Percentiles rank a stretch among this genome's conserved stretches.
Evolutionary conservation across 2,329 filamentous ascomycete genomes (phyloP).

Genomic region (Colletotrichum caudatum): DNA sequence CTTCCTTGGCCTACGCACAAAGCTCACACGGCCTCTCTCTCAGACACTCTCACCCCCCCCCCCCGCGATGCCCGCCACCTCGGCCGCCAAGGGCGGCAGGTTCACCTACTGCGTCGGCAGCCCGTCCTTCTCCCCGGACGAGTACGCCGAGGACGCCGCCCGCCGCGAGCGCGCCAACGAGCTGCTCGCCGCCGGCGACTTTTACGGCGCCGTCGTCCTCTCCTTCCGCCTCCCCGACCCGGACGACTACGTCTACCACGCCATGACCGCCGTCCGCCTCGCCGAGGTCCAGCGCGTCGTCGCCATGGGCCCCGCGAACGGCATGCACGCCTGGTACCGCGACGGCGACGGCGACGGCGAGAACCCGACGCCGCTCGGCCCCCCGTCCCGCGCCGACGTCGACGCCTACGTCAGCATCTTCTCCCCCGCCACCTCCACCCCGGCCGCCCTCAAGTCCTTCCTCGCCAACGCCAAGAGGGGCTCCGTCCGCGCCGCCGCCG

Average conservation of each 20-base stretch:
- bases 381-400: slow-evolving; percentile 69
- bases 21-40: neutral
- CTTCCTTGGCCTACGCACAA: neutral
- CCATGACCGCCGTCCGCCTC: slow-evolving; percentile 62
- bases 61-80: slow-evolving; percentile 8
- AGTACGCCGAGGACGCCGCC: slow-evolving; percentile 54
- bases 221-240: slow-evolving; percentile 58
- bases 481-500: slow-evolving; percentile 69
- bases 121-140: slow-evolving; percentile 57
- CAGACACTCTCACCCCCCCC: neutral
- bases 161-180: slow-evolving; percentile 54
- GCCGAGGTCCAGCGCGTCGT: slow-evolving; percentile 62
- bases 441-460: slow-evolving; percentile 72
- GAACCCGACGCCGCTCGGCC: slow-evolving; percentile 49
- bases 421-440: slow-evolving; percentile 67
- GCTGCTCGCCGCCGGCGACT: slow-evolving; percentile 55
- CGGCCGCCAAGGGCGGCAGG: slow-evolving; percentile 38
- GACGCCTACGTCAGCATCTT: slow-evolving; percentile 77
- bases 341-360: slow-evolving; percentile 51
- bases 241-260: slow-evolving; percentile 65
- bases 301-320: slow-evolving; percentile 57
- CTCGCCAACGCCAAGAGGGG: slow-evolving; percentile 72
- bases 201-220: slow-evolving; percentile 58
- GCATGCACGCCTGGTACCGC: slow-evolving; percentile 64
- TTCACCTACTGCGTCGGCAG: slow-evolving; percentile 59